Evolutionary conservation across 164 flowering plant genomes (phyloP), one percentile per base, ranked within the genome.

Genomic region (Magnolia changhungtana): DNA sequence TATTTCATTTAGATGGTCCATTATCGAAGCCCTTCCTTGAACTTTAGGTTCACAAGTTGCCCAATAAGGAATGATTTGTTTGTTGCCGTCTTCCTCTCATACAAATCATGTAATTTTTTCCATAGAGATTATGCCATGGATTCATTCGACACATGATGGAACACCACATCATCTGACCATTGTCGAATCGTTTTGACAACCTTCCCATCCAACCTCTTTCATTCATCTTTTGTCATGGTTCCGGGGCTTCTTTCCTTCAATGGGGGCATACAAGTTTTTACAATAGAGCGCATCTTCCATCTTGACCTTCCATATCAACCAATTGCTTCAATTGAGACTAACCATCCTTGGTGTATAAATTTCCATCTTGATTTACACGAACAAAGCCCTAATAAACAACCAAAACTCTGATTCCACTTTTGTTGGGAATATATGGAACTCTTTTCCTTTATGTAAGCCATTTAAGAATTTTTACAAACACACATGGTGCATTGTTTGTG

Each of bases 1-100:
- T 29, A 67, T 29, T 7, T 67, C 19, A 9, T 29, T 27, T 9
- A 67, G 49, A 18, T 67, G 49, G 9, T 67, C 5, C 45, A 37
- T 3, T 11, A 8, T 8, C 0, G 70, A 67, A 67, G 70, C 0
- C 16, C 70, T 24, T 29, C 70, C 19, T 67, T 67, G 70, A 24
- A 67, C 19, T 67, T 67, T 29, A 67, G 10, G 19, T 67, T 67
- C 50, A 67, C 16, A 29, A 67, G 70, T 67, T 67, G 68, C 14
- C 37, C 7, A 67, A 67, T 24, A 1, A 29, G 19, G 23, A 67
- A 29, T 9, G 14, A 16, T 1, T 67, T 27, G 49, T 29, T 67
- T 24, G 18, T 18, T 11, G 9, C 13, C 9, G 49, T 67, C 45
- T 67, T 67, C 23, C 37, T 67, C 8, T 67, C 5, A 10, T 67